Conservation (phyloP, 2,329 filamentous ascomycete species). For the Macrophomina phaseolina region DNA sequence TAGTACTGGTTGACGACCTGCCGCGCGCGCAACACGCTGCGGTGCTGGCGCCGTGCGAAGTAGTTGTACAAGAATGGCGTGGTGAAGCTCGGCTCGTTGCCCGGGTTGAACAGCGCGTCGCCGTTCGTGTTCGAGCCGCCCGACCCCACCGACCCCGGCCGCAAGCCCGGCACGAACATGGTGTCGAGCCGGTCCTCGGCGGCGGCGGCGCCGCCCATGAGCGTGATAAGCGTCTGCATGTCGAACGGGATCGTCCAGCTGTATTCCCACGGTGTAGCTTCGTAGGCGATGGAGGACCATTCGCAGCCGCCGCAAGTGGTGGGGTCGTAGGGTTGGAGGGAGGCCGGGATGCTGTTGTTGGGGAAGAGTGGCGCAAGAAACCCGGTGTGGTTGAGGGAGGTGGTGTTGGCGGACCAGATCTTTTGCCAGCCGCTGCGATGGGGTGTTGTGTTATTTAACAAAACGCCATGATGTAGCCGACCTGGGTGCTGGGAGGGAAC, state of each 20-base stretch:
- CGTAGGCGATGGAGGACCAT: conserved; percentile 50
- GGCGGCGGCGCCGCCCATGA: conserved; percentile 48
- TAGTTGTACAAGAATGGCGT: conserved; percentile 38
- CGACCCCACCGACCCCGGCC: conserved; percentile 42
- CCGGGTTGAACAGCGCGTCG: conserved; percentile 37
- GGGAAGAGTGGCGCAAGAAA: conserved; percentile 45
- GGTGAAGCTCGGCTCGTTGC: conserved; percentile 38
- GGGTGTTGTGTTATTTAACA: background rate
- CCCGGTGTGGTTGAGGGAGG: conserved; percentile 36
- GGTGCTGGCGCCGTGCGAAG: conserved; percentile 42
- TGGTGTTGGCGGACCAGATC: conserved; percentile 47
- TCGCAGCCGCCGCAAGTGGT: conserved; percentile 50
- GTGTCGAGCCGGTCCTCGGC: conserved; percentile 51
- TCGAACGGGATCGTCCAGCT: conserved; percentile 53
- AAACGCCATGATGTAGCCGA: background rate
- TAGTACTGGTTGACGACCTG: conserved; percentile 43
- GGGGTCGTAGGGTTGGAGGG: conserved; percentile 45
- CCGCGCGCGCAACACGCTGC: conserved; percentile 43
- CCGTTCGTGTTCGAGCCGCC: conserved; percentile 43
- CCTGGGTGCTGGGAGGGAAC: background rate
- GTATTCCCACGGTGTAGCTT: conserved; percentile 52
- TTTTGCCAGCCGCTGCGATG: conserved; percentile 43
- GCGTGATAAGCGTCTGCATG: conserved; percentile 47
- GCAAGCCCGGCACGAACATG: conserved; percentile 46
- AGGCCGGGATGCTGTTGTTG: conserved; percentile 41